Percentiles rank a stretch among this genome's conserved stretches.
phyloP scores from a whole-genome alignment of 2,329 filamentous ascomycete genomes.

The Botrytis tulipae region DNA sequence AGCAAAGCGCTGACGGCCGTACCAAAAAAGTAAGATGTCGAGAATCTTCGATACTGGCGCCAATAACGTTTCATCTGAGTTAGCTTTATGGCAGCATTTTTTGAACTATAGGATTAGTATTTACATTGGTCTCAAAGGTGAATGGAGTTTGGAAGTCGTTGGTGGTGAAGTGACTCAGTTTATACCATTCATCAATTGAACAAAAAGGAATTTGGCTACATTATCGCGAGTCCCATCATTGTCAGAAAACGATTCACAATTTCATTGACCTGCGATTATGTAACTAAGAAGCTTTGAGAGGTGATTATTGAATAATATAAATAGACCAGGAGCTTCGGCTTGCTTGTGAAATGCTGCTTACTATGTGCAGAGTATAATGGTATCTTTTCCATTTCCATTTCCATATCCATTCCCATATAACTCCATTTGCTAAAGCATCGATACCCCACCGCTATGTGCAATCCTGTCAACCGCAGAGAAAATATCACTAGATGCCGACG shows the following conservation, averaged over 20 bases:
- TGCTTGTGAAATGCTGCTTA: constrained; percentile 5
- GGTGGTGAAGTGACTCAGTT: not conserved
- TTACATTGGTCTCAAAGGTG: not conserved
- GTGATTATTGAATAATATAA: constrained; percentile 10
- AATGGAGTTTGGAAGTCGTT: not conserved
- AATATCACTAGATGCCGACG: not conserved
- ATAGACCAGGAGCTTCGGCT: not conserved
- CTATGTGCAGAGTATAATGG: constrained; percentile 6
- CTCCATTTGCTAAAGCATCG: constrained; percentile 13
- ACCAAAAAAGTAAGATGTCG: not conserved
- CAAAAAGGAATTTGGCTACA: not conserved
- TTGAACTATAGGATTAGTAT: not conserved
- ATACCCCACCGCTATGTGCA: not conserved
- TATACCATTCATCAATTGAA: not conserved
- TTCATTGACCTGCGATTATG: not conserved
- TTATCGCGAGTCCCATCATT: not conserved
- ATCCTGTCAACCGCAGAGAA: not conserved
- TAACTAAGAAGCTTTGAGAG: not conserved
- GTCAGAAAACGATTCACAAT: not conserved
- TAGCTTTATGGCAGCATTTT: not conserved
- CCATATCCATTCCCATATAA: not conserved
- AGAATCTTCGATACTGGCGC: not conserved
- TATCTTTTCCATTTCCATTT: constrained; percentile 14
- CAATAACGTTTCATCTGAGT: not conserved
- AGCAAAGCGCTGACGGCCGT: not conserved